Conservation (phyloP, 2,329 filamentous ascomycete genomes). For the Xenoacremonium recifei region DNA sequence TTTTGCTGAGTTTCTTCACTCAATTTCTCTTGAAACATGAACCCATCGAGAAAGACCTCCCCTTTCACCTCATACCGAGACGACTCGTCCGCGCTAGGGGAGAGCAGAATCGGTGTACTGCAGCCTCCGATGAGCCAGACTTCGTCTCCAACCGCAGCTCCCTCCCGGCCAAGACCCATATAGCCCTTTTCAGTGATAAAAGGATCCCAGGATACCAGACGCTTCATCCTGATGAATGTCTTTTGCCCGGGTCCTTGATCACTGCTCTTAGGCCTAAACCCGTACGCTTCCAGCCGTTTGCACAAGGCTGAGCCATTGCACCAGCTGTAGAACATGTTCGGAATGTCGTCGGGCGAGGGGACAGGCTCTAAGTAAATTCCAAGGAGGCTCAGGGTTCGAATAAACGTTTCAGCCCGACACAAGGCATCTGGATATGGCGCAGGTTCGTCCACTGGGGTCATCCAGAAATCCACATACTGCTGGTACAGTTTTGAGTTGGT, state of each 20-base stretch:
- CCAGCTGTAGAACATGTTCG: background rate
- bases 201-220: background rate
- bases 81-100: background rate
- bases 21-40: background rate
- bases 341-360: background rate
- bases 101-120: background rate
- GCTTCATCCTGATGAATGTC: background rate
- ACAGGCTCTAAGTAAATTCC: background rate
- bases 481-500: background rate
- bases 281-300: background rate
- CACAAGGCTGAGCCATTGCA: background rate
- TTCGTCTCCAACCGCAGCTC: background rate
- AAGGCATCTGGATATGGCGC: background rate
- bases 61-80: background rate
- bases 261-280: background rate
- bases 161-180: background rate
- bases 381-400: background rate
- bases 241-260: background rate
- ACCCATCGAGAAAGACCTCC: background rate
- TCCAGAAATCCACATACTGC: background rate
- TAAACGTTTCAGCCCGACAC: background rate
- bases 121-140: background rate
- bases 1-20: background rate
- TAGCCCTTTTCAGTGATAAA: background rate
- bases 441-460: background rate